These are phyloP conservation scores for Dittrichia graveolens DNA, from an alignment of 129 eudicot species.

Conservation along the genomic window DNA sequence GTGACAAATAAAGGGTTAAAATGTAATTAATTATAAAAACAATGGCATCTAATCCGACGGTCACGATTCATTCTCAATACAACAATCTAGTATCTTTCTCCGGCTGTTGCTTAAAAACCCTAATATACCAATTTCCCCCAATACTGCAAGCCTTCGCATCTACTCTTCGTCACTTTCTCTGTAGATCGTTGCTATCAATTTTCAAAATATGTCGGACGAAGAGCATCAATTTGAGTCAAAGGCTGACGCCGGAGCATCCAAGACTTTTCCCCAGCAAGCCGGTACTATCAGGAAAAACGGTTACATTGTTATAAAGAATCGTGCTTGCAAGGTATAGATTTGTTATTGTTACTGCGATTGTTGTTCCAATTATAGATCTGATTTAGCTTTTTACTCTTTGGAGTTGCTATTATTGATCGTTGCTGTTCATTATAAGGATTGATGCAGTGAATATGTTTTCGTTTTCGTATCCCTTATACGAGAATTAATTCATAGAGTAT, in stretches of 20 bases:
- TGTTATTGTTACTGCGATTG: background rate
- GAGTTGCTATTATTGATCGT: slow-evolving; percentile 7
- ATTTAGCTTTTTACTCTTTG: background rate
- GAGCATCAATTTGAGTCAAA: slow-evolving; percentile 75
- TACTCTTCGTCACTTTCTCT: slow-evolving; percentile 31
- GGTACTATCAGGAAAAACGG: slow-evolving; percentile 74
- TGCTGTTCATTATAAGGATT: background rate
- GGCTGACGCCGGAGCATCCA: slow-evolving; percentile 76
- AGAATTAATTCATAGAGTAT: background rate
- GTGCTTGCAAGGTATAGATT: slow-evolving; percentile 68
- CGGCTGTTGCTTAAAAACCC: slow-evolving; percentile 38
- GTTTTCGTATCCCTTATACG: too few relatives aligned
- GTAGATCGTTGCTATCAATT: background rate
- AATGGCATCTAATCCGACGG: slow-evolving; percentile 26
- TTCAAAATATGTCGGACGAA: slow-evolving; percentile 61
- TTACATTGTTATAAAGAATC: slow-evolving; percentile 61
- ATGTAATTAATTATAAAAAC: background rate
- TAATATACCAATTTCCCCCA: slow-evolving; percentile 20
- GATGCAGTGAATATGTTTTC: background rate
- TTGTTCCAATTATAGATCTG: background rate
- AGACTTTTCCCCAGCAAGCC: slow-evolving; percentile 73
- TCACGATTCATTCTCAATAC: slow-evolving; percentile 3
- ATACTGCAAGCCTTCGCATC: background rate
- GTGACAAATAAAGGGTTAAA: too few relatives aligned
- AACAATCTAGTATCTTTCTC: slow-evolving; percentile 2